Conservation (phyloP, 768 basidiomycete genomes). For the Leccinellum rugosiceps region DNA sequence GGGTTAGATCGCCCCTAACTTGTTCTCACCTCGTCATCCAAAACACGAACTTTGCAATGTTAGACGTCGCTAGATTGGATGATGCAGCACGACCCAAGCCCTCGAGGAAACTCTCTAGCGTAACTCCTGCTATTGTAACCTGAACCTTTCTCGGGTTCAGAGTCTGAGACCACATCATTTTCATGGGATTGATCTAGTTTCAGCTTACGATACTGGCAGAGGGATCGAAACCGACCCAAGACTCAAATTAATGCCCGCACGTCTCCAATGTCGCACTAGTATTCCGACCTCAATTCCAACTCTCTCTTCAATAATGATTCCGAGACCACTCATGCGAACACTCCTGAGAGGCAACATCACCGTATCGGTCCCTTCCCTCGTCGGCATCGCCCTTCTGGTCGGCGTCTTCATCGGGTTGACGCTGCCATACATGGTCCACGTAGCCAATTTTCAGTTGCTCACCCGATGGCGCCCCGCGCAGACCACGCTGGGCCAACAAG, state of each 20-base stretch:
- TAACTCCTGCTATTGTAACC: background rate
- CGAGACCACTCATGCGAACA: conserved; percentile 4
- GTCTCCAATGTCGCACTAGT: background rate
- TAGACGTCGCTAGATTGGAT: background rate
- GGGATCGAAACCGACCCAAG: background rate
- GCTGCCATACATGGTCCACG: conserved; percentile 15
- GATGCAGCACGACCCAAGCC: background rate
- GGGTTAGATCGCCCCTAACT: background rate
- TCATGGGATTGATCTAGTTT: background rate
- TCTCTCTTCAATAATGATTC: background rate
- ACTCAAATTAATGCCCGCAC: background rate
- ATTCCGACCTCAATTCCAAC: background rate
- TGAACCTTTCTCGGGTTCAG: background rate
- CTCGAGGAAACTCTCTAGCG: background rate
- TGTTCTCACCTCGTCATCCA: too few species aligned
- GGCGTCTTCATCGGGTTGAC: conserved; percentile 29
- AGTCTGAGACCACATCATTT: background rate
- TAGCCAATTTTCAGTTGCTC: conserved; percentile 15
- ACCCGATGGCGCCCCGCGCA: conserved; percentile 12
- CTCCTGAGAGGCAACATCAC: background rate
- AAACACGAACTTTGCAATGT: background rate
- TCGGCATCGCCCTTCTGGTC: conserved; percentile 21
- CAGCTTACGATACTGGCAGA: background rate
- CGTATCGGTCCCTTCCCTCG: conserved; percentile 8
- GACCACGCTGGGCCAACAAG: conserved; percentile 8